A percentile compares a stretch with the other conserved stretches of the same genome.
Evolutionary conservation across 768 basidiomycete genomes (phyloP).

Genomic region (Tulasnella calospora): DNA sequence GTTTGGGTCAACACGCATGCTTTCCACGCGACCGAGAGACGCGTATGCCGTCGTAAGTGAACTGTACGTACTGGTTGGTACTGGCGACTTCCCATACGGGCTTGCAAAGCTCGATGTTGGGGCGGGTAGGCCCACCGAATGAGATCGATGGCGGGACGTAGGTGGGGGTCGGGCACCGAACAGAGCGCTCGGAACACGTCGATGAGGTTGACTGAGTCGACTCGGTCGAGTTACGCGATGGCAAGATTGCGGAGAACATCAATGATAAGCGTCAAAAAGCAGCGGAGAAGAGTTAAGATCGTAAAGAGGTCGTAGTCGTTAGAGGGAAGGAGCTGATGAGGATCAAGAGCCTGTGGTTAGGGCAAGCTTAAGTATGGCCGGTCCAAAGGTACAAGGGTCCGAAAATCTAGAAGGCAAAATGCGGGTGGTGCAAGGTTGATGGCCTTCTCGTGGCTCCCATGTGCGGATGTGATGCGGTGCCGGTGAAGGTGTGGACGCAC

Average conservation of each 20-base stretch:
- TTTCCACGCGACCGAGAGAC: neutral
- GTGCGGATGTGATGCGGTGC: neutral
- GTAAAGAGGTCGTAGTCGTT: conserved; percentile 2
- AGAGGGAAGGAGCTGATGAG: neutral
- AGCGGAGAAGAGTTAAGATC: neutral
- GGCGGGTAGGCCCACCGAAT: conserved; percentile 12
- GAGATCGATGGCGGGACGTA: conserved; percentile 13
- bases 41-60: neutral
- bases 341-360: neutral
- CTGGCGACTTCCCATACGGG: conserved; percentile 21
- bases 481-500: conserved; percentile 3
- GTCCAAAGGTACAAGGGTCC: neutral
- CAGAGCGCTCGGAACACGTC: conserved; percentile 1
- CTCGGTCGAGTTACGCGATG: conserved; percentile 10
- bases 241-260: conserved; percentile 15
- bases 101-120: conserved; percentile 23
- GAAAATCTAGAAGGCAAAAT: conserved; percentile 1
- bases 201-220: neutral
- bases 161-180: neutral
- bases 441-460: conserved; percentile 4
- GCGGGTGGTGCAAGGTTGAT: conserved; percentile 1
- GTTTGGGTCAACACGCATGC: neutral
- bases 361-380: neutral
- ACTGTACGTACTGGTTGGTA: conserved; percentile 6
- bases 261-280: neutral